phyloP scores from a whole-genome alignment of 2,329 filamentous ascomycete species.

The Fusarium sp. region DNA sequence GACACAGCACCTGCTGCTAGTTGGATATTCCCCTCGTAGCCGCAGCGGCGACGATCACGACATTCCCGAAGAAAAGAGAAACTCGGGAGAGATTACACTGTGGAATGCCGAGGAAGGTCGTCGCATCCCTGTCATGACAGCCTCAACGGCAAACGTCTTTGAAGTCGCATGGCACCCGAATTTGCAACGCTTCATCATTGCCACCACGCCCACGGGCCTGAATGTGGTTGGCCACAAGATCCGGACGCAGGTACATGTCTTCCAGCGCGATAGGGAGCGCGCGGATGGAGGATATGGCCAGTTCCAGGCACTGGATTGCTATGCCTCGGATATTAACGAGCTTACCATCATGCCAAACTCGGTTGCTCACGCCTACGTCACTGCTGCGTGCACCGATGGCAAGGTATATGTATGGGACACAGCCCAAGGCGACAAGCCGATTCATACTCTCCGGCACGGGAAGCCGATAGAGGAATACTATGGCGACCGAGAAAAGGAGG shows the following conservation, averaged over 20 bases:
- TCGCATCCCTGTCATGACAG: constrained; percentile 62
- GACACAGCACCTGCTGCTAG: constrained; percentile 65
- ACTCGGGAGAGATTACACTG: constrained; percentile 70
- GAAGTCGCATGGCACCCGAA: constrained; percentile 73
- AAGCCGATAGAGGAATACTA: constrained; percentile 54
- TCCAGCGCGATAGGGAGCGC: constrained; percentile 50
- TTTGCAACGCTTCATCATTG: constrained; percentile 65
- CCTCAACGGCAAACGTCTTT: constrained; percentile 70
- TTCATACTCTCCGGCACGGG: constrained; percentile 68
- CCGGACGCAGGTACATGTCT: constrained; percentile 70
- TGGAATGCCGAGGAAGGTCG: constrained; percentile 64
- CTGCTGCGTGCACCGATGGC: constrained; percentile 72
- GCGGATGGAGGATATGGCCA: constrained; percentile 52
- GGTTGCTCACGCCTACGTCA: constrained; percentile 62
- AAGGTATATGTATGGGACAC: constrained; percentile 74
- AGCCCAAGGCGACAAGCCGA: constrained; percentile 63
- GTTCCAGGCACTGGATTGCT: constrained; percentile 68
- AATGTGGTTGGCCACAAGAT: constrained; percentile 58
- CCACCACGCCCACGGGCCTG: constrained; percentile 64
- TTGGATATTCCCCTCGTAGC: constrained; percentile 73
- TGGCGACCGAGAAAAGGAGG: constrained; percentile 64
- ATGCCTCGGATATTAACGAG: constrained; percentile 72
- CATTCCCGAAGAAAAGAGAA: constrained; percentile 68
- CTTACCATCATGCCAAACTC: constrained; percentile 70
- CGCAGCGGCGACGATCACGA: constrained; percentile 64